Evolutionary conservation across 208 protist genomes (phyloP).

Genomic region (Acanthamoeba pearcei): DNA sequence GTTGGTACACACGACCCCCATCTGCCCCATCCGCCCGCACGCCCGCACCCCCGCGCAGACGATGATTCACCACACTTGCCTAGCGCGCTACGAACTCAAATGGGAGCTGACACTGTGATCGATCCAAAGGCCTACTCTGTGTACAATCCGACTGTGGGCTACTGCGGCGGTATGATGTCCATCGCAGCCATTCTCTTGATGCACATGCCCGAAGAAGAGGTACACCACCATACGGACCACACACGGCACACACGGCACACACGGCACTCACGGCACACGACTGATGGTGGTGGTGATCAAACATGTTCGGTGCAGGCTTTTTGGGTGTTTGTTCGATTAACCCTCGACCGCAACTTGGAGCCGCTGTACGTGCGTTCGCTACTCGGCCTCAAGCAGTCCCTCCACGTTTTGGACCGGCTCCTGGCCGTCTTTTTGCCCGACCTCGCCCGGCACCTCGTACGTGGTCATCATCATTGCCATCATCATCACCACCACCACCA

Average conservation of each 20-base stretch:
- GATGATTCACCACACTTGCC: no score
- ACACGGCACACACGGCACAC: not conserved
- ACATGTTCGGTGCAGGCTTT: not conserved
- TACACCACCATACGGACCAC: not conserved
- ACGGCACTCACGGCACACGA: not conserved
- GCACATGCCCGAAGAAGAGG: slow-evolving; percentile 65
- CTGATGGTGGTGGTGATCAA: no score
- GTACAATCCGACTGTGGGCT: slow-evolving; percentile 75
- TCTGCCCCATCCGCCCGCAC: not conserved
- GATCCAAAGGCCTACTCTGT: slow-evolving; percentile 62
- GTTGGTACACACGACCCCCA: not conserved
- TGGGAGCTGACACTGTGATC: no score
- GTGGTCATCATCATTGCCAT: not conserved
- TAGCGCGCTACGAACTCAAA: no score
- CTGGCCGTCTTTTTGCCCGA: not conserved
- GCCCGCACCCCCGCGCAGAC: not conserved
- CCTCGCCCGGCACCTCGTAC: not conserved
- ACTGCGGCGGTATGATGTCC: slow-evolving; percentile 77
- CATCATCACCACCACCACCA: not conserved
- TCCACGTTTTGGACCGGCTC: not conserved
- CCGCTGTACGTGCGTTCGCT: not conserved
- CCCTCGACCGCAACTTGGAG: not conserved
- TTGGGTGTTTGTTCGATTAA: not conserved
- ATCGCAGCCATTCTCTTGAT: slow-evolving; percentile 56
- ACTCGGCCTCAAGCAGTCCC: not conserved